Conservation (phyloP, 495 filamentous ascomycete genomes). For the Extremus antarcticus region DNA sequence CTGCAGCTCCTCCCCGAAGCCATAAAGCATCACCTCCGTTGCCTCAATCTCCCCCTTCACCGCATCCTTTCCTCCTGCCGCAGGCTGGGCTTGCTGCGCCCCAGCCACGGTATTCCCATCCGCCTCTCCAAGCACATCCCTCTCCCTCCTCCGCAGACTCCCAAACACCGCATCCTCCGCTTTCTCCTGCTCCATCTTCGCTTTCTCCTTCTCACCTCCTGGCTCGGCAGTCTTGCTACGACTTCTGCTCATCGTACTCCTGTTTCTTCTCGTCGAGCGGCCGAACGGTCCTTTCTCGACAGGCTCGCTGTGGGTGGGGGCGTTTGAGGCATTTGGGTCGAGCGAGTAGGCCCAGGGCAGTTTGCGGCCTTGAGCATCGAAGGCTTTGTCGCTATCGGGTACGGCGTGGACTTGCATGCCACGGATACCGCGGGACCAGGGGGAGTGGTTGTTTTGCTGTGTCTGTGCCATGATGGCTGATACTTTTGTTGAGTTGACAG, state of each 20-base stretch:
- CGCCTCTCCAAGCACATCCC: conserved; percentile 11
- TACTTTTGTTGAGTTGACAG: too few species aligned
- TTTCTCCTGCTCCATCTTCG: conserved; percentile 5
- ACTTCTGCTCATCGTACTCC: conserved; percentile 33
- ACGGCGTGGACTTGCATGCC: conserved; percentile 57
- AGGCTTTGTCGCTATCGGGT: conserved; percentile 51
- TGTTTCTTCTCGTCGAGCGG: background rate
- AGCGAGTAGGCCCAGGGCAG: conserved; percentile 52
- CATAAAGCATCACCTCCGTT: conserved; percentile 72
- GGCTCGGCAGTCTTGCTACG: conserved; percentile 46
- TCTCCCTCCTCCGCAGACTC: conserved; percentile 8
- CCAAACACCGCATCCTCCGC: conserved; percentile 20
- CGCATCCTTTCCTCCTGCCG: too few species aligned
- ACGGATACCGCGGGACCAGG: background rate
- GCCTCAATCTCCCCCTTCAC: conserved; percentile 44
- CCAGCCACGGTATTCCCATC: conserved; percentile 26
- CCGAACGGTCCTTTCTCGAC: conserved; percentile 58
- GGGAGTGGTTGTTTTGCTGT: too few species aligned
- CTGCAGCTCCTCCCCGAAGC: conserved; percentile 62
- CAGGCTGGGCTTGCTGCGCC: conserved; percentile 10
- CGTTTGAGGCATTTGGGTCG: conserved; percentile 26
- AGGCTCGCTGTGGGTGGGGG: conserved; percentile 30
- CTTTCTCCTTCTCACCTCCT: conserved; percentile 36
- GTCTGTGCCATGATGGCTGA: too few species aligned
- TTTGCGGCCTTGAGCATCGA: conserved; percentile 47